Percentiles rank a stretch among this genome's conserved stretches.
phyloP scores from a whole-genome alignment of 768 basidiomycete species.

The Leccinum truebloodii region DNA sequence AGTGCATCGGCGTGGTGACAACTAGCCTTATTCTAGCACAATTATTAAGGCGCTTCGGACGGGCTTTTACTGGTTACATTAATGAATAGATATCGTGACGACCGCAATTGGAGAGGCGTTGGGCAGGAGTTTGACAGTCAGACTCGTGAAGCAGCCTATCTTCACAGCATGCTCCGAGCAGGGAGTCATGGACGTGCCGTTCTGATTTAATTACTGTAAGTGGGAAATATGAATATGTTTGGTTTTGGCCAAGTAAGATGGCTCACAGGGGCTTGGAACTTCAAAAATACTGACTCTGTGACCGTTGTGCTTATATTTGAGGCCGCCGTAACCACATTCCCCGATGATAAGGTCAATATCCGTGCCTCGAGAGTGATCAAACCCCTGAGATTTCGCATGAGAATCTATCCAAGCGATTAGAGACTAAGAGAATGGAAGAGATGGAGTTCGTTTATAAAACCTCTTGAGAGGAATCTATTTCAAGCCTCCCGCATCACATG shows the following conservation, averaged over 20 bases:
- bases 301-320: conserved; percentile 12
- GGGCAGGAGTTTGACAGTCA: conserved; percentile 20
- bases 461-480: background rate
- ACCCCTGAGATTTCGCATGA: background rate
- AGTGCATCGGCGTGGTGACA: conserved; percentile 17
- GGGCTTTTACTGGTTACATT: conserved; percentile 14
- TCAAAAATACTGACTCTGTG: conserved; percentile 25
- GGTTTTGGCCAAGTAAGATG: background rate
- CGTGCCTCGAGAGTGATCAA: conserved; percentile 1
- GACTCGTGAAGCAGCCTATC: conserved; percentile 2
- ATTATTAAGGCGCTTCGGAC: conserved; percentile 14
- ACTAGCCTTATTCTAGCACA: conserved; percentile 25
- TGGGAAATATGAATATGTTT: conserved; percentile 15
- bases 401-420: conserved; percentile 1
- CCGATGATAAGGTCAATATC: conserved; percentile 4
- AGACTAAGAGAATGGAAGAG: background rate
- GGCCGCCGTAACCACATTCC: conserved; percentile 21
- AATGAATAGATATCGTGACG: conserved; percentile 20
- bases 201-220: conserved; percentile 10
- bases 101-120: conserved; percentile 25
- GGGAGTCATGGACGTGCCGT: conserved; percentile 6
- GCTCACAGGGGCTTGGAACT: conserved; percentile 17
- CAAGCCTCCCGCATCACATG: background rate
- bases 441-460: background rate
- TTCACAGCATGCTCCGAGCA: background rate